phyloP scores from a whole-genome alignment of 805 yeast genomes.

The Suhomyces sp. region DNA sequence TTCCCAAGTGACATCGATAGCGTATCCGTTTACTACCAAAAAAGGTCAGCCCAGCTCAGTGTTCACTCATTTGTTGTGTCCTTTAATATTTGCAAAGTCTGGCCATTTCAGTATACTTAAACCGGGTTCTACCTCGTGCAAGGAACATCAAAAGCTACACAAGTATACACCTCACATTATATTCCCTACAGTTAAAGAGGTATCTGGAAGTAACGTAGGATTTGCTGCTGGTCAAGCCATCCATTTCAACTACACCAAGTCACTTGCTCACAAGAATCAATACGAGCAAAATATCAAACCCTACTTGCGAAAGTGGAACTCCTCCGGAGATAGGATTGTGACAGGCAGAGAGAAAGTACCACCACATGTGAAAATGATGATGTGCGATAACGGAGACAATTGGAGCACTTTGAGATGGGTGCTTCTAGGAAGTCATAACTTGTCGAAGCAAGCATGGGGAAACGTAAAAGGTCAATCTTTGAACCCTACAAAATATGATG shows the following conservation, averaged over 20 bases:
- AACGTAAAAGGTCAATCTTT: conserved; percentile 11
- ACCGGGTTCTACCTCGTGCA: conserved; percentile 24
- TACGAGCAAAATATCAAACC: conserved; percentile 39
- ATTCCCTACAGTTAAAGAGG: conserved; percentile 44
- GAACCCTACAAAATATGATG: conserved; percentile 19
- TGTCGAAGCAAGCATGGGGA: conserved; percentile 85
- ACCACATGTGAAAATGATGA: conserved; percentile 69
- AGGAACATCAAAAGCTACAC: conserved; percentile 19
- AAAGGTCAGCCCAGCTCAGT: conserved; percentile 34
- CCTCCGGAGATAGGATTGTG: conserved; percentile 2
- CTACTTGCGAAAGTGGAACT: conserved; percentile 47
- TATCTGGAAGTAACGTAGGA: conserved; percentile 43
- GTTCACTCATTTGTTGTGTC: conserved; percentile 48
- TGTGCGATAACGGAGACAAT: conserved; percentile 50
- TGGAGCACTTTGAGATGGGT: conserved; percentile 62
- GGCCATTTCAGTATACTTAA: conserved; percentile 22
- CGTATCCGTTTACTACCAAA: conserved; percentile 38
- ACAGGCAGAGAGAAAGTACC: conserved; percentile 41
- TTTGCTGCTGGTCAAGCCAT: conserved; percentile 49
- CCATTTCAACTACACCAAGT: conserved; percentile 39
- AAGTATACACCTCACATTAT: conserved; percentile 37
- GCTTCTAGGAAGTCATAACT: conserved; percentile 68
- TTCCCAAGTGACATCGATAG: conserved; percentile 49
- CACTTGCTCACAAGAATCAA: conserved; percentile 30
- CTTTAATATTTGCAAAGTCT: conserved; percentile 32